Evolutionary conservation across 768 basidiomycete species (phyloP), one percentile per base, ranked within the genome.

Genomic region (Glaciozyma martinii): DNA sequence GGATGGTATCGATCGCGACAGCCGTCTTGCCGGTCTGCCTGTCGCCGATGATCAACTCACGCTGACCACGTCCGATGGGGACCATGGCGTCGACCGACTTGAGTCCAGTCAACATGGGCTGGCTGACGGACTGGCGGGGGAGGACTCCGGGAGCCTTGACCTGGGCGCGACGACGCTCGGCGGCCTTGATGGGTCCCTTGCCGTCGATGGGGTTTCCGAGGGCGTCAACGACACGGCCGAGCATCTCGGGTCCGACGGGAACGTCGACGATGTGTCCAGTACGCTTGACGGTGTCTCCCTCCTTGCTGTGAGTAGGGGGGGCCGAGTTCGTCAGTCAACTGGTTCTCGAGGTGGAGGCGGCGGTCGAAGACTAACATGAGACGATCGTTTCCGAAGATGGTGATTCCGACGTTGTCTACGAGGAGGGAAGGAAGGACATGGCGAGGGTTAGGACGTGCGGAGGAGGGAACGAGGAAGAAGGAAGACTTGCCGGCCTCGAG

Each of bases 81-180:
- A 99, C 95, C 92, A 99, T 95, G 78, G 95, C 94, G 79, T 99
- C 95, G 79, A 99, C 97, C 77, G 94, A 92, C 83, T 99, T 99
- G 78, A 99, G 87, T 82, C 95, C 95, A 72, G 95, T 99, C 88
- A 95, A 90, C 95, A 99, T 99, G 73, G 95, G 94, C 75, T 79
- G 75, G 83, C 90, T 90, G 82, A 99, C 95, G 77, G 95, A 98
- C 76, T 90, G 91, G 84, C 95, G 90, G 73, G 95, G 95, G 59
- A 98, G 82, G 77, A 98, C 97, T 83, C 95, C 95, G 72, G 95
- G 95, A 46, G 95, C 95, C 84, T 99, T 99, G 78, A 95, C 81
- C 71, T 94, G 90, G 66, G 95, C 92, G 82, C 93, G 91, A 73
- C 91, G 88, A 78, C 95, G 90, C 81, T 94, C 90, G 63, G 84